Evolutionary conservation across 164 flowering plant genomes (phyloP).

Genomic region (Liriodendron chinense): DNA sequence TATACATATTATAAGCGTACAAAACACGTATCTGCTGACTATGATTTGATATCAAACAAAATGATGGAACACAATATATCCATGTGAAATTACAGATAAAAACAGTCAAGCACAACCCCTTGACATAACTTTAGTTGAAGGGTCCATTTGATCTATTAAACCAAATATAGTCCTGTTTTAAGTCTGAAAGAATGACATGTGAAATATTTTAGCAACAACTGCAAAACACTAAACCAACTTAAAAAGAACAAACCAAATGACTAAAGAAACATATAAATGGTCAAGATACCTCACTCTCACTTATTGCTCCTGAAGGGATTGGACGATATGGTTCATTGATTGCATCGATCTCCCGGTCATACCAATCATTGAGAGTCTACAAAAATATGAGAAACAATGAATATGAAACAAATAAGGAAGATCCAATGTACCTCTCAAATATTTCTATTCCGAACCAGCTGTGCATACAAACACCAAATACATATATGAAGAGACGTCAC

Average conservation of each 20-base stretch:
- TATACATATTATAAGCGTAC: too few relatives aligned
- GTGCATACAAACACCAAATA: constrained; percentile 6
- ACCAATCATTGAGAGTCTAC: constrained; percentile 94
- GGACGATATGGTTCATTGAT: constrained; percentile 98
- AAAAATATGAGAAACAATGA: constrained; percentile 1
- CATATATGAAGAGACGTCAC: constrained; percentile 25
- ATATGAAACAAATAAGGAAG: constrained; percentile 4
- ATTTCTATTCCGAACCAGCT: background rate
- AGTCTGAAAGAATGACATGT: background rate
- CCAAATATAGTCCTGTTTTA: background rate
- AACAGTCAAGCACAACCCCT: too few relatives aligned
- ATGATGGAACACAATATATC: too few relatives aligned
- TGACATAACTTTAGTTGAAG: background rate
- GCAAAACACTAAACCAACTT: too few relatives aligned
- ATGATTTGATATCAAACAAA: too few relatives aligned
- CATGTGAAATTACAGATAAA: too few relatives aligned
- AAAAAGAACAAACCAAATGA: background rate
- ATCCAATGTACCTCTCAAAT: background rate
- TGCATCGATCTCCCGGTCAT: constrained; percentile 93
- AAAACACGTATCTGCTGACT: too few relatives aligned
- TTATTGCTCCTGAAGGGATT: constrained; percentile 93
- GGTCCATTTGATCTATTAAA: background rate
- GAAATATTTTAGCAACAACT: background rate
- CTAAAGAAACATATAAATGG: background rate
- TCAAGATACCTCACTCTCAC: constrained; percentile 67